These are phyloP conservation scores for Debaryomyces hansenii DNA, from an alignment of 805 yeast species.

Conservation along the genomic window DNA sequence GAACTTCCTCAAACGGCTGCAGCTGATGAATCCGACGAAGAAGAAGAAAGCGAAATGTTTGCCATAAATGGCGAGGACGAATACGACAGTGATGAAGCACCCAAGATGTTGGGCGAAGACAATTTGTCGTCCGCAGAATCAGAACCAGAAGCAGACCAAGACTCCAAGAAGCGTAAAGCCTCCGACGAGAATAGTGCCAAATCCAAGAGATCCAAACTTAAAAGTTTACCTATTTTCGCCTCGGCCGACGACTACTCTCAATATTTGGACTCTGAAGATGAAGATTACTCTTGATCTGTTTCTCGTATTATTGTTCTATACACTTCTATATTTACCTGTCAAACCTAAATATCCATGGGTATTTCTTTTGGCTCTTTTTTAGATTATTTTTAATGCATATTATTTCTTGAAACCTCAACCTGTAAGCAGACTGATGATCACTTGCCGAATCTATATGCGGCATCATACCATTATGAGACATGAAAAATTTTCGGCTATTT, in stretches of 20 bases:
- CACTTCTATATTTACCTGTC: not conserved
- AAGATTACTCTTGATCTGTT: conserved; percentile 29
- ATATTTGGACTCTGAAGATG: conserved; percentile 66
- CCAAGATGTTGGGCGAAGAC: conserved; percentile 14
- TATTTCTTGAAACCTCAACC: no score
- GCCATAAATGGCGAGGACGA: conserved; percentile 35
- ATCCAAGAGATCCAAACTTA: conserved; percentile 56
- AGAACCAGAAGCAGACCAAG: conserved; percentile 23
- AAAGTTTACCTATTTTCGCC: conserved; percentile 80
- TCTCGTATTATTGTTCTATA: not conserved
- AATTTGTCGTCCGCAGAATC: conserved; percentile 26
- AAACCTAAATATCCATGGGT: not conserved
- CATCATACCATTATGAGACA: no score
- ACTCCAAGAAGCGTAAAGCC: conserved; percentile 24
- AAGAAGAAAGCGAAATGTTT: conserved; percentile 15
- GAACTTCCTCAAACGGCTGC: conserved; percentile 25
- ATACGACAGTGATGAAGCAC: conserved; percentile 17
- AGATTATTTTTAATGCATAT: no score
- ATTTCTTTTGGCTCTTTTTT: not conserved
- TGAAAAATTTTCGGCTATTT: no score
- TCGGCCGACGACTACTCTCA: conserved; percentile 84
- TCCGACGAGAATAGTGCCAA: conserved; percentile 25
- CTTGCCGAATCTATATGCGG: no score
- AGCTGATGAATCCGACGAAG: conserved; percentile 25
- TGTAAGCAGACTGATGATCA: no score